Conservation (phyloP, 805 yeast species). For the Monosporozyma solicola region DNA sequence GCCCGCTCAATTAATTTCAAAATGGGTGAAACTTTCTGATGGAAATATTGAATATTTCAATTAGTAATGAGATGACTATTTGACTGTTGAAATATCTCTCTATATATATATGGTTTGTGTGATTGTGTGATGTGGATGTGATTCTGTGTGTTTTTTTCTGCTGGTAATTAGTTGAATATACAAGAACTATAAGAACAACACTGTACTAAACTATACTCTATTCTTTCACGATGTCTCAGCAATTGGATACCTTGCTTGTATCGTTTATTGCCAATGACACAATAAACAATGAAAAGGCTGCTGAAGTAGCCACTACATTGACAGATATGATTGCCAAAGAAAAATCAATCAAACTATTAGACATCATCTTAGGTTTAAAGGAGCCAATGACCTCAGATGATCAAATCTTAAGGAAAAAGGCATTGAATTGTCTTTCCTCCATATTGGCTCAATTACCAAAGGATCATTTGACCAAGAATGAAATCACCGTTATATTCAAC, state of each 20-base stretch:
- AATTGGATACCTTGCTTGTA: constrained; percentile 10
- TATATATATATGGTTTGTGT: no score
- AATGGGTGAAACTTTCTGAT: no score
- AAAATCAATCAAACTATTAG: constrained; percentile 34
- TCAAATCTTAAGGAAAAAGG: constrained; percentile 41
- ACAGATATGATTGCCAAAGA: constrained; percentile 18
- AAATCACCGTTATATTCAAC: constrained; percentile 32
- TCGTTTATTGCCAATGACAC: constrained; percentile 35
- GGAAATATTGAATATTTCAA: no score
- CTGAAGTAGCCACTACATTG: constrained; percentile 23
- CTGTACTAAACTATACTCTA: no score
- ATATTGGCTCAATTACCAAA: constrained; percentile 28
- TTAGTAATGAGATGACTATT: no score
- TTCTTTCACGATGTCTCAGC: neutral
- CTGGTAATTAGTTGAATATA: no score
- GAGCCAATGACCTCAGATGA: constrained; percentile 54
- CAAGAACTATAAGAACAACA: neutral
- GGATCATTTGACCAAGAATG: constrained; percentile 31
- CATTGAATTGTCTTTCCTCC: constrained; percentile 36
- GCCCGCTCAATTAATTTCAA: no score
- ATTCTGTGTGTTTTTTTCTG: no score
- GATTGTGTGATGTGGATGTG: no score
- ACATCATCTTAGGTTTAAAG: constrained; percentile 51
- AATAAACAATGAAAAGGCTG: constrained; percentile 27
- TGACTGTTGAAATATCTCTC: no score